Base-by-base conservation (phyloP, 2,329 filamentous ascomycete genomes). In the Dactylellina sp. region DNA sequence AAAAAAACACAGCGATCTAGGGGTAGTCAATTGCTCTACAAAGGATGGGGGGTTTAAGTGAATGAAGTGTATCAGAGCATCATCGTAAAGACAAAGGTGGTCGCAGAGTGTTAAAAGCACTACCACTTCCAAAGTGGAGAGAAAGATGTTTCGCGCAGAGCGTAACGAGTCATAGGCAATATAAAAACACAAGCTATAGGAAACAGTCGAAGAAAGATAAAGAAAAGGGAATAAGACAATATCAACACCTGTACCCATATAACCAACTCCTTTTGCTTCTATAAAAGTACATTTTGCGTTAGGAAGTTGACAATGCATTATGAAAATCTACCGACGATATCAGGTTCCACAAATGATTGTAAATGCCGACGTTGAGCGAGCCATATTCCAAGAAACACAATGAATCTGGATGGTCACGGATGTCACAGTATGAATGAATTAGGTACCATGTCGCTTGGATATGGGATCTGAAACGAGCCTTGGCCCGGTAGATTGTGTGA, bases 261-360 rank as follows among this genome's bases (percentile, higher is more conserved):
- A 55, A 72, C 68, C 68, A 72, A 65, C 68, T 72, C 68, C 68
- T 72, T 62, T 72, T 65, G 53, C 68, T 62, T 72, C 68, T 72
- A 72, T 72, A 65, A 72, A 71, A 72, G 40, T 72, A 72, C 68
- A 72, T 72, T 59, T 65, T 65, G 46, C 44, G 49, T 59, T 52
- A 46, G 47, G 55, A 65, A 61, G 68, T 59, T 59, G 68, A 72
- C 53, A 50, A 56, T 65, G 53, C 60, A n/a, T 57, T 14, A 42
- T 64, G 60, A 64, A 46, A 60, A 60, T 60, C 53, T 65, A 55
- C 53, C 20, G 32, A 61, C 44, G 55, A 65, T 55, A 55, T 64
- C 44, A 39, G 53, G 24, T 24, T n/a, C 53, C 60, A 64, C 60
- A 64, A 46, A 70, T 61, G 9, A 60, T 61, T 55, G 37, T 70